Conservation (phyloP, 805 yeast genomes). For the Ogataea angusta region DNA sequence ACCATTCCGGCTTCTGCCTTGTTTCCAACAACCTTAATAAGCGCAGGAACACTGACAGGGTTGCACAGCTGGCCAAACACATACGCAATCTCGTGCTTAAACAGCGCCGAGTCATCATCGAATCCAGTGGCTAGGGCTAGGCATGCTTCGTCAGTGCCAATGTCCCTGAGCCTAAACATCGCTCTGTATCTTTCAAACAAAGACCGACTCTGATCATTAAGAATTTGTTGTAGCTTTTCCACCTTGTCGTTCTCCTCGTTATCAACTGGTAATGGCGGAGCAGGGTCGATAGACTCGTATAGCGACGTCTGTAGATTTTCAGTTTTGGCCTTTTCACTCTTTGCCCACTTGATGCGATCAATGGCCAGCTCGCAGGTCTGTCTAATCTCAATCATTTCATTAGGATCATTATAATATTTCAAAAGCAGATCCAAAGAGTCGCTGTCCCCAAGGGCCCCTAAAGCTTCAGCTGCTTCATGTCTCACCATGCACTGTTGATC, state of each 20-base stretch:
- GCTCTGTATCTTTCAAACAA: conserved; percentile 95
- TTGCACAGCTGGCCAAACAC: conserved; percentile 96
- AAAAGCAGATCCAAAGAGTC: conserved; percentile 66
- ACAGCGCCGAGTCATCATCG: conserved; percentile 84
- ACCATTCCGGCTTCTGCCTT: conserved; percentile 94
- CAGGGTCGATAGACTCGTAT: conserved; percentile 92
- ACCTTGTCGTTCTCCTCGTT: conserved; percentile 50
- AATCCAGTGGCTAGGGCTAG: conserved; percentile 89
- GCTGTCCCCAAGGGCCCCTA: conserved; percentile 89
- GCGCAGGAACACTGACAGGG: conserved; percentile 86
- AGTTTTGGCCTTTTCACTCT: conserved; percentile 57
- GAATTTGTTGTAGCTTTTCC: conserved; percentile 58
- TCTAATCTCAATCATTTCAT: conserved; percentile 69
- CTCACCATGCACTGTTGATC: conserved; percentile 93
- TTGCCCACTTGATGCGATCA: conserved; percentile 91
- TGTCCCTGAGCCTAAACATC: conserved; percentile 95
- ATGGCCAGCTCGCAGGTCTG: conserved; percentile 98
- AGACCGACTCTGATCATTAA: conserved; percentile 75
- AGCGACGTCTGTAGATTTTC: conserved; percentile 75
- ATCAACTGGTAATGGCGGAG: conserved; percentile 85
- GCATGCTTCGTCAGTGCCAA: conserved; percentile 91
- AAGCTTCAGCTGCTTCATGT: conserved; percentile 98
- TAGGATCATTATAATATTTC: conserved; percentile 70
- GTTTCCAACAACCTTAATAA: conserved; percentile 76
- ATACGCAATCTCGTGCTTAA: conserved; percentile 97